Conservation (phyloP, 2,329 filamentous ascomycete species). For the Pestalotiopsis sp. region DNA sequence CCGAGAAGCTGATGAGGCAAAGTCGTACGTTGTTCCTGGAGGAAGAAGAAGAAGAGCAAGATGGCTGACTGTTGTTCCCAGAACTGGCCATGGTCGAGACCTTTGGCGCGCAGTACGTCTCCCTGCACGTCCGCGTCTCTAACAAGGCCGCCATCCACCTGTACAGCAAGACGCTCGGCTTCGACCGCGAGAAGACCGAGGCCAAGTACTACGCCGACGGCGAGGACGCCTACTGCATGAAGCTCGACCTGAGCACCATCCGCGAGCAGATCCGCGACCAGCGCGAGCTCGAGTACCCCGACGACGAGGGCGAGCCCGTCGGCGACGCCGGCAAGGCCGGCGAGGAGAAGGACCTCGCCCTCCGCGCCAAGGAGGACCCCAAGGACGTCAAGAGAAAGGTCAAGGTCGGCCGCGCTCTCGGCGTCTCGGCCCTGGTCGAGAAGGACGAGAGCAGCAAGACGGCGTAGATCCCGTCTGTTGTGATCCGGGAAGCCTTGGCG, state of each 20-base stretch:
- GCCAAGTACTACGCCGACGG: conserved; percentile 95
- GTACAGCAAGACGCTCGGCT: conserved; percentile 90
- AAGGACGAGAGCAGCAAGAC: conserved; percentile 61
- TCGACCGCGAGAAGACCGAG: conserved; percentile 85
- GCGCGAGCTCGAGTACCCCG: conserved; percentile 16
- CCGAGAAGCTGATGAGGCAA: conserved; percentile 97
- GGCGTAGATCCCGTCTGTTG: conserved; percentile 24
- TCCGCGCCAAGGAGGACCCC: conserved; percentile 14
- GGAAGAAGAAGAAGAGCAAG: not conserved
- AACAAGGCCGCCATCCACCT: conserved; percentile 90
- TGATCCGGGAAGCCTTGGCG: not conserved
- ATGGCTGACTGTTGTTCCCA: conserved; percentile 33
- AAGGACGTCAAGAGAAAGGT: conserved; percentile 76
- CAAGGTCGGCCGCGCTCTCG: conserved; percentile 78
- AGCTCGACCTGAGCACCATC: conserved; percentile 72
- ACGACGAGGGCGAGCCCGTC: conserved; percentile 70
- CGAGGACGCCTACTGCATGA: conserved; percentile 95
- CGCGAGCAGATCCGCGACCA: conserved; percentile 51
- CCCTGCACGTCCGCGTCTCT: conserved; percentile 91
- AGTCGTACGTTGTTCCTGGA: conserved; percentile 64
- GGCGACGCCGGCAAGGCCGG: conserved; percentile 66
- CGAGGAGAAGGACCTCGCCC: conserved; percentile 22
- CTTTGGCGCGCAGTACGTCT: conserved; percentile 89
- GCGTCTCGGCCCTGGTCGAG: conserved; percentile 79
- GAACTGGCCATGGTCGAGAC: conserved; percentile 97